Evolutionary conservation across 202 grass and related monocot species (phyloP), one percentile per base, ranked within the genome.

Genomic region (Setaria italica): DNA sequence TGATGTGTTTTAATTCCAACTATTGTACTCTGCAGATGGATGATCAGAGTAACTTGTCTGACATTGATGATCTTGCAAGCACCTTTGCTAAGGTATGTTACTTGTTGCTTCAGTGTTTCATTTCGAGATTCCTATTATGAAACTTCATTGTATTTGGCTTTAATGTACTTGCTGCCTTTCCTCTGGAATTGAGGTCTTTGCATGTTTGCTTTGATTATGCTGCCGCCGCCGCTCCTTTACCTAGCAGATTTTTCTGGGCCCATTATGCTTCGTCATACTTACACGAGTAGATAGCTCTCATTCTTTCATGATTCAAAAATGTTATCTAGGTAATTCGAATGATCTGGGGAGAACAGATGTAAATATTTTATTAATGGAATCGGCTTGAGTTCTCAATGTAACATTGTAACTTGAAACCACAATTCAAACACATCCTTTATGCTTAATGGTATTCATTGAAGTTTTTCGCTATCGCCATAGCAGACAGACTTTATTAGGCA

Each of bases 21-120:
- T 79, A 53, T 47, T 62, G 6, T 85, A 25, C 67, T 85, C 48
- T 58, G 50, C 91, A 99, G 96, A 88, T 82, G 54, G 95, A 94
- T 25, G 79, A 39, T 67, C 57, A 88, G 62, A 90, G 85, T 57
- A 95, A 92, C 85, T 76, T 95, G 78, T 91, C 90, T 50, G 91
- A 99, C 54, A 71, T 90, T 83, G 96, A 99, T 91, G 96, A 99
- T 87, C 96, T 99, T 87, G 88, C 96, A 66, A 99, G 89, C 85
- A 96, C 93, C 70, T 99, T 99, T 84, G 90, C 90, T 70, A 99
- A 99, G 96, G 96, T 99, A 88, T 82, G 71, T 64, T 19, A 83
- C 65, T 54, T 90, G 3, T 88, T 88, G n/a, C 47, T 85, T 8
- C 50, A 14, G 46, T 85, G 30, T 84, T 60, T 79, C 53, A 51